Conservation (phyloP, 345 rosid species). For the Murraya paniculata region DNA sequence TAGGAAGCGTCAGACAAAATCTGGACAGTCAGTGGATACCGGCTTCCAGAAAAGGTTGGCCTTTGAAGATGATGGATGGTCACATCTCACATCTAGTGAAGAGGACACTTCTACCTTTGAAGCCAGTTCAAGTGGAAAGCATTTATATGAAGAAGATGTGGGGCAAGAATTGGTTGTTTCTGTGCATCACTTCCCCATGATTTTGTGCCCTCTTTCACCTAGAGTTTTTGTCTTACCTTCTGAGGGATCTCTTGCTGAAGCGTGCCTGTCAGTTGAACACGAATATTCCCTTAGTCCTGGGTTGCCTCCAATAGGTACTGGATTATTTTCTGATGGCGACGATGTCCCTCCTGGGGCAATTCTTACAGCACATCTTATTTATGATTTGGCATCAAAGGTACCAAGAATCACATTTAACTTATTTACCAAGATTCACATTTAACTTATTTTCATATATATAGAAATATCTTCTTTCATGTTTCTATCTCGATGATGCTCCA, state of each 20-base stretch:
- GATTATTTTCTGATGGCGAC: slow-evolving; percentile 58
- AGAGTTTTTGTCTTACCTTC: slow-evolving; percentile 91
- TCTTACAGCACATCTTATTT: slow-evolving; percentile 89
- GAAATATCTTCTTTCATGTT: not conserved
- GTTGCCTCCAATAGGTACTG: slow-evolving; percentile 75
- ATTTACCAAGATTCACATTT: slow-evolving; percentile 10
- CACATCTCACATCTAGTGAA: slow-evolving; percentile 46
- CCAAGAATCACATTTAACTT: slow-evolving; percentile 4
- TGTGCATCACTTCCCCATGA: slow-evolving; percentile 85
- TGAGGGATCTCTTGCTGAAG: slow-evolving; percentile 90
- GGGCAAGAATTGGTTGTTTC: slow-evolving; percentile 52
- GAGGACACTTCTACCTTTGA: slow-evolving; percentile 45
- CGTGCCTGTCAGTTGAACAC: slow-evolving; percentile 58
- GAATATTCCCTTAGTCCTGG: slow-evolving; percentile 87
- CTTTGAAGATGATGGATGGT: slow-evolving; percentile 61
- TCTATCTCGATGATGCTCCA: not conserved
- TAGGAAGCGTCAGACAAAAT: slow-evolving; percentile 38
- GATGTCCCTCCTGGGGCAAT: slow-evolving; percentile 83
- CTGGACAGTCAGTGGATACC: slow-evolving; percentile 28
- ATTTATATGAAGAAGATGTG: slow-evolving; percentile 28
- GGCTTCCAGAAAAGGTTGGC: slow-evolving; percentile 24
- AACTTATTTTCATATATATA: not conserved
- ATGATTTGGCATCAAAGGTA: slow-evolving; percentile 89
- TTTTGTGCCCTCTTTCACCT: slow-evolving; percentile 83
- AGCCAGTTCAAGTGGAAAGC: slow-evolving; percentile 37